Percentiles rank a stretch among this genome's conserved stretches.
These are phyloP conservation scores for Astragalus glycyphyllos DNA, from an alignment of 306 rosid species.

Conservation along the genomic window DNA sequence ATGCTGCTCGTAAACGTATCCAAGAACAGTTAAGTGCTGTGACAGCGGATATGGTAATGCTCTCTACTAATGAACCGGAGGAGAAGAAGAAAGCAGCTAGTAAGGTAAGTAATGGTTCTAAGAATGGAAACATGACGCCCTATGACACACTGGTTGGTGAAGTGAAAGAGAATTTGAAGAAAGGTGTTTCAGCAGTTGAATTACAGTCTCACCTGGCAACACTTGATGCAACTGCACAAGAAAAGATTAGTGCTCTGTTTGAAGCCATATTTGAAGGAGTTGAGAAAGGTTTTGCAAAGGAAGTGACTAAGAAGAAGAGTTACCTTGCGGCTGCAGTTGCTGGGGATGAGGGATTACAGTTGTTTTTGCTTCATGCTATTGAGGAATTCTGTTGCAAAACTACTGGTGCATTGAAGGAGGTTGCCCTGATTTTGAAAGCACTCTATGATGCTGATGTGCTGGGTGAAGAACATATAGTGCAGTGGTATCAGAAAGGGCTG, in stretches of 20 bases:
- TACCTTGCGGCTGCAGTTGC: conserved; percentile 56
- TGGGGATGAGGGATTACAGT: conserved; percentile 50
- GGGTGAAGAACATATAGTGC: conserved; percentile 60
- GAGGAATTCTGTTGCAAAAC: conserved; percentile 54
- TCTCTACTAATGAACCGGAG: conserved; percentile 59
- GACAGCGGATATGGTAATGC: conserved; percentile 77
- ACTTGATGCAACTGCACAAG: conserved; percentile 52
- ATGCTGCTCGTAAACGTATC: conserved; percentile 65
- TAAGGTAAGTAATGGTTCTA: conserved; percentile 2
- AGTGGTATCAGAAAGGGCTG: conserved; percentile 61
- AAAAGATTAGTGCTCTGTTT: conserved; percentile 56
- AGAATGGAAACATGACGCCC: conserved; percentile 36
- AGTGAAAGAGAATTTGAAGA: conserved; percentile 51
- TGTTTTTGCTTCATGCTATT: conserved; percentile 51
- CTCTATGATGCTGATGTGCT: conserved; percentile 64
- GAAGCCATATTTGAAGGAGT: conserved; percentile 54
- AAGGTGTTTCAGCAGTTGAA: conserved; percentile 47
- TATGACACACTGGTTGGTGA: conserved; percentile 46
- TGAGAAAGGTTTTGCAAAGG: conserved; percentile 64
- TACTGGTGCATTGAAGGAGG: conserved; percentile 55
- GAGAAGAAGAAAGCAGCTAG: conserved; percentile 41
- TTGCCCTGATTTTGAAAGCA: conserved; percentile 60
- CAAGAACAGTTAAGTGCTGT: conserved; percentile 68
- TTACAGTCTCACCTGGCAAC: conserved; percentile 44
- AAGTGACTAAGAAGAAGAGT: conserved; percentile 49